Conservation (phyloP, 139 green algal species). For the Chlamydomonas sphaeroides region DNA sequence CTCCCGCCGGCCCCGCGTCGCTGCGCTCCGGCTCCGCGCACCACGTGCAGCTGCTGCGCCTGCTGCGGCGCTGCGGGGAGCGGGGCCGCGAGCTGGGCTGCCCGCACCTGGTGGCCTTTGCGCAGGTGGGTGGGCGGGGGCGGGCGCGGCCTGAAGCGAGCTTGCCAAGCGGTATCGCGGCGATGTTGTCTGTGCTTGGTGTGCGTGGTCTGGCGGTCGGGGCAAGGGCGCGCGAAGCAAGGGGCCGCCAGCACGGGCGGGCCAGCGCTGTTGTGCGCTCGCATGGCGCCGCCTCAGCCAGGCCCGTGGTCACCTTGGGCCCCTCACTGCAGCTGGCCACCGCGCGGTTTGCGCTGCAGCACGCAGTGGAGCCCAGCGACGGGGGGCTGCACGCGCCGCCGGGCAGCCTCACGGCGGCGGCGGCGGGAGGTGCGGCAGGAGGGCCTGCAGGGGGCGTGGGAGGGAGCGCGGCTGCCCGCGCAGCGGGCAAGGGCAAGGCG, state of each 20-base stretch:
- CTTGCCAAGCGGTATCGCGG: too few species aligned
- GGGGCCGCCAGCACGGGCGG: too few species aligned
- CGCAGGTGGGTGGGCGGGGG: too few species aligned
- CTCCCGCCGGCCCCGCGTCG: conserved; percentile 19
- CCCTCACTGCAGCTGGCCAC: conserved; percentile 62
- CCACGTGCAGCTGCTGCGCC: conserved; percentile 64
- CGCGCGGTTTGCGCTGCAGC: conserved; percentile 57
- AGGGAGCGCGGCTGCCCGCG: not conserved
- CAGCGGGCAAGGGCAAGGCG: not conserved
- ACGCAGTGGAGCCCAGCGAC: conserved; percentile 50
- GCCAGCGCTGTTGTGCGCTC: too few species aligned
- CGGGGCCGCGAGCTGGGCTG: conserved; percentile 57
- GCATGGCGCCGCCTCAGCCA: too few species aligned
- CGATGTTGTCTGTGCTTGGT: too few species aligned
- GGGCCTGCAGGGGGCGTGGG: not conserved
- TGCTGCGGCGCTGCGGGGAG: conserved; percentile 59
- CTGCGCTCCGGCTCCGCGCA: conserved; percentile 43
- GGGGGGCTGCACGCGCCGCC: conserved; percentile 27
- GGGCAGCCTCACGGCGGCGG: conserved; percentile 19
- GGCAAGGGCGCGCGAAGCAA: too few species aligned
- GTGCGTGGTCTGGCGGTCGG: too few species aligned
- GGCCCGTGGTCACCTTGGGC: too few species aligned
- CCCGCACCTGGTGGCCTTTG: conserved; percentile 67
- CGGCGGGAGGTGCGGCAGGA: not conserved
- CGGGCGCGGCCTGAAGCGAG: too few species aligned